These are phyloP conservation scores for Polyrhizophydium stewartii DNA, from an alignment of 371 early-diverging fungal species.

Conservation along the genomic window DNA sequence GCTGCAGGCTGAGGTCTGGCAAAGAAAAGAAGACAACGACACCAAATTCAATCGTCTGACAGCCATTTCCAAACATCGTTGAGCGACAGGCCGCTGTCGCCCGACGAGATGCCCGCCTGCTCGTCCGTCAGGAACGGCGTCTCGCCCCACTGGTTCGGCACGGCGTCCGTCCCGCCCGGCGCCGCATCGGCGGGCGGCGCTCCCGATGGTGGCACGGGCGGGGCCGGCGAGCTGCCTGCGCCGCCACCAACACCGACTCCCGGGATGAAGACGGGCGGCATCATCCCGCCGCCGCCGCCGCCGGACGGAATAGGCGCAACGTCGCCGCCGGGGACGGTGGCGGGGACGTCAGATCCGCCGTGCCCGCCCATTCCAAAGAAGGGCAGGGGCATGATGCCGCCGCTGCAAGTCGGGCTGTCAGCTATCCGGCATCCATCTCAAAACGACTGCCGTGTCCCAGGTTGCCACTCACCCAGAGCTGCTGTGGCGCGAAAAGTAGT, in stretches of 20 bases:
- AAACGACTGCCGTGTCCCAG: no score
- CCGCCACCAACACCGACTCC: conserved; percentile 11
- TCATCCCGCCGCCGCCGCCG: conserved; percentile 9
- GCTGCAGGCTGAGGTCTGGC: no score
- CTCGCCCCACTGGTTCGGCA: conserved; percentile 23
- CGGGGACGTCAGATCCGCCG: conserved; percentile 3
- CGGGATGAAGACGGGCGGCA: conserved; percentile 11
- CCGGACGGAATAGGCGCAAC: not conserved
- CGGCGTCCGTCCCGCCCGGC: conserved; percentile 6
- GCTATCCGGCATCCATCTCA: no score
- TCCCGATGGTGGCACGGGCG: not conserved
- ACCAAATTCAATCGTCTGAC: no score
- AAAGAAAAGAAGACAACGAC: no score
- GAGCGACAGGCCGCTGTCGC: no score
- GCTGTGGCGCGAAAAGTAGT: conserved; percentile 84
- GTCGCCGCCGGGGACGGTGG: not conserved
- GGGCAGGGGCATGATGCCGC: conserved; percentile 25
- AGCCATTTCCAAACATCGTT: no score
- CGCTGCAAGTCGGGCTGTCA: conserved; percentile 1
- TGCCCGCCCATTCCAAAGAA: conserved; percentile 5
- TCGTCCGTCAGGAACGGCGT: conserved; percentile 21
- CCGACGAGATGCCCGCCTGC: conserved; percentile 15
- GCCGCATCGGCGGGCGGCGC: not conserved
- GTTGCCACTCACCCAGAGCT: conserved; percentile 49
- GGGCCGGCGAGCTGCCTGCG: not conserved